These are phyloP conservation scores for Rutstroemia sp. DNA, from an alignment of 2,329 filamentous ascomycete genomes.

Conservation along the genomic window DNA sequence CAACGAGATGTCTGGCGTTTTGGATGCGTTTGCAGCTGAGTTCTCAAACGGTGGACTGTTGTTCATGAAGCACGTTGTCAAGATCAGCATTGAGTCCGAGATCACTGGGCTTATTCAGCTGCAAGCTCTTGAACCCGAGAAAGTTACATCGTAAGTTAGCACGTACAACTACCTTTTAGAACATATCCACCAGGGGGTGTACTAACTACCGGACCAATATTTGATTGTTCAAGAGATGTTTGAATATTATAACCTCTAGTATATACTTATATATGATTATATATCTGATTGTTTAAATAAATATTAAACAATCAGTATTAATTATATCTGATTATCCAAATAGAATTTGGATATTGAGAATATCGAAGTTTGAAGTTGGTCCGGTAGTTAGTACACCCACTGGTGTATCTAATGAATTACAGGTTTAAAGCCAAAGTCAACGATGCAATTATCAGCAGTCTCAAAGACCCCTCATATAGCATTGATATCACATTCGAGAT, in stretches of 20 bases:
- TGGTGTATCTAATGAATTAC: background rate
- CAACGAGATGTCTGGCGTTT: constrained; percentile 23
- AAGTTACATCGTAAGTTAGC: constrained; percentile 15
- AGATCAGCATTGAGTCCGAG: constrained; percentile 15
- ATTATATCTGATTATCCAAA: too few relatives aligned
- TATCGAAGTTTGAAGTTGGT: too few relatives aligned
- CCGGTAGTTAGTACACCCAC: too few relatives aligned
- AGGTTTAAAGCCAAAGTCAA: constrained; percentile 19
- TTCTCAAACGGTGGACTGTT: constrained; percentile 26
- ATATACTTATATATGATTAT: too few relatives aligned
- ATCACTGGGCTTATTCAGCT: constrained; percentile 12
- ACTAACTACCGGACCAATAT: too few relatives aligned
- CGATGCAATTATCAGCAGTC: constrained; percentile 12
- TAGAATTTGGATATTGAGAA: too few relatives aligned
- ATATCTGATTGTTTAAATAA: too few relatives aligned
- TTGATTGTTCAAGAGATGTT: too few relatives aligned
- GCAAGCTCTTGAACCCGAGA: constrained; percentile 10
- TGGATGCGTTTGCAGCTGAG: constrained; percentile 23
- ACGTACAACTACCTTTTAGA: background rate
- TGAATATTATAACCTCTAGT: too few relatives aligned
- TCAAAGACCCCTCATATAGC: constrained; percentile 4
- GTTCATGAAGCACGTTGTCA: constrained; percentile 28
- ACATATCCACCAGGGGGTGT: too few relatives aligned
- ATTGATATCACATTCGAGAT: constrained; percentile 19
- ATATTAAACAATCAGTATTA: too few relatives aligned